Evolutionary conservation across 2,329 filamentous ascomycete genomes (phyloP).

Genomic region (Phialemonium atrogriseum): DNA sequence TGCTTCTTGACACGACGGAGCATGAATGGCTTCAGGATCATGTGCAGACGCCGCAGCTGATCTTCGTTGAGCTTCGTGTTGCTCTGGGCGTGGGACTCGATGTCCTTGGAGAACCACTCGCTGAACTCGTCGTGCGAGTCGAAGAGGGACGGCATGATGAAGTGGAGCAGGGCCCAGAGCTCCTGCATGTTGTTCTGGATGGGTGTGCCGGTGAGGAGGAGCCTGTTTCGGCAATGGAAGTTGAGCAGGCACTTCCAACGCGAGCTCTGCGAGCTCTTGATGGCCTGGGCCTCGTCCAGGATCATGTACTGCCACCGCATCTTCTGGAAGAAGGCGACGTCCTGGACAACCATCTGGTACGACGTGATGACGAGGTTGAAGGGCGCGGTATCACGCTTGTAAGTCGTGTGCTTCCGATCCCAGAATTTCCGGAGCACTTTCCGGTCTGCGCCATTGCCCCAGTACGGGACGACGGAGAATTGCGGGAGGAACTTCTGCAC

Average conservation of each 20-base stretch:
- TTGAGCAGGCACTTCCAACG: conserved; percentile 92
- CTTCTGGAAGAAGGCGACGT: conserved; percentile 97
- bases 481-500: conserved; percentile 90
- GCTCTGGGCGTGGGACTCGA: conserved; percentile 95
- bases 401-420: conserved; percentile 96
- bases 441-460: conserved; percentile 88
- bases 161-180: conserved; percentile 93
- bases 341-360: conserved; percentile 93
- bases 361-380: conserved; percentile 97
- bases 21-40: conserved; percentile 99
- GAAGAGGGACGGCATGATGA: conserved; percentile 99
- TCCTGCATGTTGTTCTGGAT: conserved; percentile 99
- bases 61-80: conserved; percentile 99
- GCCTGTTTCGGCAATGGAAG: conserved; percentile 90
- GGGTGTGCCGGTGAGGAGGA: conserved; percentile 89
- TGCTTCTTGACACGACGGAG: conserved; percentile 99
- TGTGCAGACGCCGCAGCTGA: conserved; percentile 90
- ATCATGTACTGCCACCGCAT: conserved; percentile 99
- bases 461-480: conserved; percentile 94
- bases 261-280: conserved; percentile 95
- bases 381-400: conserved; percentile 81
- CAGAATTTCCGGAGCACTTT: conserved; percentile 98
- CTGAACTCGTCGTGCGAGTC: conserved; percentile 90
- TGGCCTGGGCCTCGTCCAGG: conserved; percentile 94
- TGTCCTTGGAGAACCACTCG: conserved; percentile 92